Conservation (phyloP, 192 early-diverging fungal genomes). For the Backusella parvicylindrica region DNA sequence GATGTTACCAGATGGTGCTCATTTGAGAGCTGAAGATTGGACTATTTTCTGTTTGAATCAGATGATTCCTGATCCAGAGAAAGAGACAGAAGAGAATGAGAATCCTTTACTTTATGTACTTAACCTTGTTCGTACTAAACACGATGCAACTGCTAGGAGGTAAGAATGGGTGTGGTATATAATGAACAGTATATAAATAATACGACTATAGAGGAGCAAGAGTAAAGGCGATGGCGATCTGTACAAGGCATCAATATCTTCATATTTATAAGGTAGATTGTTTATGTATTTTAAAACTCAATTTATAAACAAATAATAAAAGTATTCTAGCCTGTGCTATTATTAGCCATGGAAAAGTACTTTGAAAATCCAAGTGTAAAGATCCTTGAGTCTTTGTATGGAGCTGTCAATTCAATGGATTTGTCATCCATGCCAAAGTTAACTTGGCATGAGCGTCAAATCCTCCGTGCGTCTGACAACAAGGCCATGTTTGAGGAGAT, state of each 20-base stretch:
- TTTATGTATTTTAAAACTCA: background rate
- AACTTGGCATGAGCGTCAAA: slow-evolving; percentile 74
- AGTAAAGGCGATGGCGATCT: slow-evolving; percentile 93
- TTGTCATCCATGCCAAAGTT: slow-evolving; percentile 75
- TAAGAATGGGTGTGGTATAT: background rate
- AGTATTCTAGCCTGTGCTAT: slow-evolving; percentile 68
- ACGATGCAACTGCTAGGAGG: slow-evolving; percentile 76
- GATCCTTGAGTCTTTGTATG: slow-evolving; percentile 75
- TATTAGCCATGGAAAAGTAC: slow-evolving; percentile 91
- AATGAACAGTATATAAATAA: background rate
- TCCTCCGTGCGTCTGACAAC: slow-evolving; percentile 79
- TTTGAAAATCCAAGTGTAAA: slow-evolving; percentile 71
- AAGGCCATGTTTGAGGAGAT: slow-evolving; percentile 85
- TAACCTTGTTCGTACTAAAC: slow-evolving; percentile 88
- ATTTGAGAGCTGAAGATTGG: slow-evolving; percentile 92
- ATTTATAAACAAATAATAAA: background rate
- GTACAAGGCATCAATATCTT: slow-evolving; percentile 84
- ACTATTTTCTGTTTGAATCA: slow-evolving; percentile 92
- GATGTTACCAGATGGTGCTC: slow-evolving; percentile 95
- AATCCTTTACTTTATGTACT: slow-evolving; percentile 85
- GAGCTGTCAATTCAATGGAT: slow-evolving; percentile 84
- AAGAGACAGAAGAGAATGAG: slow-evolving; percentile 29
- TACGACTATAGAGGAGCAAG: slow-evolving; percentile 68
- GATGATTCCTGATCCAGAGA: slow-evolving; percentile 43
- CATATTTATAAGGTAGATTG: slow-evolving; percentile 76